These are phyloP conservation scores for Boletus mariae DNA, from an alignment of 1,284 basidiomycete genomes.

Conservation along the genomic window DNA sequence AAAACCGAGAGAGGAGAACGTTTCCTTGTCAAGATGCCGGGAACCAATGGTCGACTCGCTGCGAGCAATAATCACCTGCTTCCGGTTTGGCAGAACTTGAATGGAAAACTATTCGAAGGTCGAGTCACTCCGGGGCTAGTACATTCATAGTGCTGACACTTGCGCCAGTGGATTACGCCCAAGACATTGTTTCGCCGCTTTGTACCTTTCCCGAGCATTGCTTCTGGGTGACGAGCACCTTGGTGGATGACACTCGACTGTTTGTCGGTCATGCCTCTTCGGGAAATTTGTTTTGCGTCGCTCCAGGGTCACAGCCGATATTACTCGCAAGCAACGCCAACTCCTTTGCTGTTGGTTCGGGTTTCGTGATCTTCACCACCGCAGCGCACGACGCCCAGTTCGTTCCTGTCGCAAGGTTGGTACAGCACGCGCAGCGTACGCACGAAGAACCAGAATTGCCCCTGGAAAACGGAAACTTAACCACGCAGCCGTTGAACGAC, in stretches of 20 bases:
- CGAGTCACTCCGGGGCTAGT: slow-evolving; percentile 15
- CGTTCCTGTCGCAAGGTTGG: slow-evolving; percentile 45
- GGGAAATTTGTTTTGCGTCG: slow-evolving; percentile 59
- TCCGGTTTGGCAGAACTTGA: slow-evolving; percentile 46
- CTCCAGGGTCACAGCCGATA: slow-evolving; percentile 17
- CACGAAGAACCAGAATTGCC: slow-evolving; percentile 20
- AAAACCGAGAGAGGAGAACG: slow-evolving; percentile 4
- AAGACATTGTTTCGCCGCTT: slow-evolving; percentile 27
- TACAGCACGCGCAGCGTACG: slow-evolving; percentile 1
- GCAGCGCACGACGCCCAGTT: slow-evolving; percentile 82
- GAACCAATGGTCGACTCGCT: slow-evolving; percentile 44
- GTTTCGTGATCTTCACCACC: slow-evolving; percentile 86
- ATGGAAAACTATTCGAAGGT: slow-evolving; percentile 56
- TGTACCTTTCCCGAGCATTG: slow-evolving; percentile 61
- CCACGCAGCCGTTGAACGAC: slow-evolving; percentile 34
- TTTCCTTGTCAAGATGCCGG: slow-evolving; percentile 26
- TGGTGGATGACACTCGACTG: slow-evolving; percentile 28
- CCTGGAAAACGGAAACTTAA: slow-evolving; percentile 20
- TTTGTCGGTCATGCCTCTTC: slow-evolving; percentile 67
- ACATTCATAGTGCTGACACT: slow-evolving; percentile 12
- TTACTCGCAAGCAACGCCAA: slow-evolving; percentile 62
- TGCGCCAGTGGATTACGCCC: slow-evolving; percentile 14
- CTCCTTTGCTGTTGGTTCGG: slow-evolving; percentile 78
- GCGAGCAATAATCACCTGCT: slow-evolving; percentile 21
- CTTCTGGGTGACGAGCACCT: slow-evolving; percentile 38